Percentiles rank a stretch among this genome's conserved stretches.
phyloP scores from a whole-genome alignment of 495 filamentous ascomycete species.

The Xylaria bambusicola region DNA sequence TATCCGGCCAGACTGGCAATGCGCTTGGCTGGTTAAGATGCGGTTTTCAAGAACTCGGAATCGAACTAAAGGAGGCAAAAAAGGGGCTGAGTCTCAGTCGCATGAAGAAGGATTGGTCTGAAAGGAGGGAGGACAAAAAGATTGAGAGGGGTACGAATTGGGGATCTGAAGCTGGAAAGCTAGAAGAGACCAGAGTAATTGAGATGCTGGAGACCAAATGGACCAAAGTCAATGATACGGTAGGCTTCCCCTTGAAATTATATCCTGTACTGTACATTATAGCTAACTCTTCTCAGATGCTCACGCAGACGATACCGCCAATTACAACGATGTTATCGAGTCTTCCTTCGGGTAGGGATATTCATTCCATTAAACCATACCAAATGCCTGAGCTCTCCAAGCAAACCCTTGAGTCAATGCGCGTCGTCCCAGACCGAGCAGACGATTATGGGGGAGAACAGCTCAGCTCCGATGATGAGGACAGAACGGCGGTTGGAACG shows the following conservation, averaged over 20 bases:
- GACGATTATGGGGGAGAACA: constrained; percentile 51
- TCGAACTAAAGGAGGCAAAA: constrained; percentile 48
- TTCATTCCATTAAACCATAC: constrained; percentile 67
- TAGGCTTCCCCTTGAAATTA: constrained; percentile 32
- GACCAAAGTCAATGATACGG: constrained; percentile 89
- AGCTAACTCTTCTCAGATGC: constrained; percentile 56
- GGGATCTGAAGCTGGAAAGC: constrained; percentile 78
- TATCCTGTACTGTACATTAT: not conserved
- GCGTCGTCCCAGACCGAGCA: constrained; percentile 46
- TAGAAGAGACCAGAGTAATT: constrained; percentile 83
- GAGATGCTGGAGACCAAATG: constrained; percentile 88
- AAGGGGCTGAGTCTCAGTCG: constrained; percentile 60
- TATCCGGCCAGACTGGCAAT: constrained; percentile 74
- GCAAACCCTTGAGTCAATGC: constrained; percentile 57
- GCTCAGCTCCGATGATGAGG: constrained; percentile 51
- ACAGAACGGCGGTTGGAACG: constrained; percentile 19
- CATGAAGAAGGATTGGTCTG: constrained; percentile 71
- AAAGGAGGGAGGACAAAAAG: constrained; percentile 66
- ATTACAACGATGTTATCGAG: constrained; percentile 67
- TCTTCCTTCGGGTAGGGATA: constrained; percentile 86
- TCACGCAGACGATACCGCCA: constrained; percentile 75
- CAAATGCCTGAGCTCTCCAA: constrained; percentile 58
- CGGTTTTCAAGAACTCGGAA: constrained; percentile 69
- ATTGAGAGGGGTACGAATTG: constrained; percentile 70
- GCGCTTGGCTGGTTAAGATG: constrained; percentile 82